These are phyloP conservation scores for Alternaria sp. DNA, from an alignment of 2,329 filamentous ascomycete species.

Conservation along the genomic window DNA sequence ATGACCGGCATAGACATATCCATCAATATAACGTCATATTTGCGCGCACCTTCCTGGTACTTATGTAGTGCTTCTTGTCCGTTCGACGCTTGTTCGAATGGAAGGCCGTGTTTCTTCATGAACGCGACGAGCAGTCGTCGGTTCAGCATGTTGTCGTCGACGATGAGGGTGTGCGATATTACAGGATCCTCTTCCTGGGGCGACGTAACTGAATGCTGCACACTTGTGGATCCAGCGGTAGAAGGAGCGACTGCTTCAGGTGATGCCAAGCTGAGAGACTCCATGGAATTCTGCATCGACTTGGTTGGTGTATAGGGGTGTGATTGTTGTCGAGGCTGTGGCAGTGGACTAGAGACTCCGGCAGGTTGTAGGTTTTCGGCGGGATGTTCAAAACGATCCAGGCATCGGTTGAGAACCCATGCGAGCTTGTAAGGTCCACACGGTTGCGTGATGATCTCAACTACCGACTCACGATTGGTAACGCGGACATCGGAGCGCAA, in stretches of 20 bases:
- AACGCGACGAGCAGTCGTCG: conserved; percentile 44
- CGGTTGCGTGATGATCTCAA: conserved; percentile 46
- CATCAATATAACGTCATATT: conserved; percentile 42
- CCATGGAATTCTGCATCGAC: neutral
- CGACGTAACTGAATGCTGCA: neutral
- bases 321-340: neutral
- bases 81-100: conserved; percentile 39
- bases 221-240: neutral
- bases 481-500: conserved; percentile 42
- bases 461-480: conserved; percentile 34
- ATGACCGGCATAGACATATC: conserved; percentile 48
- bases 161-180: conserved; percentile 37
- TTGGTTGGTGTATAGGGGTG: neutral
- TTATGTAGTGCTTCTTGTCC: conserved; percentile 38
- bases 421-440: conserved; percentile 44
- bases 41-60: conserved; percentile 23
- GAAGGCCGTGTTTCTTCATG: conserved; percentile 32
- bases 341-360: neutral
- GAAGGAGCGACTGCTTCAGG: neutral
- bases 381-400: conserved; percentile 33
- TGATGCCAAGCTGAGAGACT: neutral
- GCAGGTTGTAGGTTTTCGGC: conserved; percentile 24
- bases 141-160: conserved; percentile 51
- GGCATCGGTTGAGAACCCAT: conserved; percentile 34
- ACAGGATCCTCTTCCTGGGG: neutral